phyloP scores from a whole-genome alignment of 2,329 filamentous ascomycete genomes.

The Diplodia corticola region DNA sequence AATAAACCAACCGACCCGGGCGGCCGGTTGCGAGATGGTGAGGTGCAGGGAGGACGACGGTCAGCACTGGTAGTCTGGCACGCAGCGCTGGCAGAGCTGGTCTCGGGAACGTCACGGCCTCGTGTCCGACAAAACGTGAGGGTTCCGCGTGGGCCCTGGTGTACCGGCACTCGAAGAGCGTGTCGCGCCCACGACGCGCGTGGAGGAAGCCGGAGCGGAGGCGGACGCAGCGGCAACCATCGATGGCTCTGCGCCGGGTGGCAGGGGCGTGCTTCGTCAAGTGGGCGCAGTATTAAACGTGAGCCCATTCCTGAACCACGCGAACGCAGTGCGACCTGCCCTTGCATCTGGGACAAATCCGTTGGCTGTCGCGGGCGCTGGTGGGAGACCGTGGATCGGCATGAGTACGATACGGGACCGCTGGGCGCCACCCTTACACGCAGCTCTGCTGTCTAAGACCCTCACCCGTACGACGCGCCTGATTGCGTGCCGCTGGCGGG shows the following conservation, averaged over 20 bases:
- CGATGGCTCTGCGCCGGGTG: slow-evolving; percentile 10
- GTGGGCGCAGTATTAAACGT: slow-evolving; percentile 19
- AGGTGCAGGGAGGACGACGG: slow-evolving; percentile 1
- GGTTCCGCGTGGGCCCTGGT: slow-evolving; percentile 19
- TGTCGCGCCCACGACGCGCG: slow-evolving; percentile 8
- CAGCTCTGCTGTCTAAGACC: slow-evolving; percentile 16
- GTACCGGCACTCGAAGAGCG: slow-evolving; percentile 11
- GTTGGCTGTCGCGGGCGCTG: slow-evolving; percentile 14
- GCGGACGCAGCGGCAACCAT: slow-evolving; percentile 3
- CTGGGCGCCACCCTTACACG: slow-evolving; percentile 17
- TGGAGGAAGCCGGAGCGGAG: slow-evolving; percentile 16
- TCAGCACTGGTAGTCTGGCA: not conserved
- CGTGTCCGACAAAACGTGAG: slow-evolving; percentile 21
- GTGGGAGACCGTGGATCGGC: slow-evolving; percentile 7
- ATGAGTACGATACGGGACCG: slow-evolving; percentile 16
- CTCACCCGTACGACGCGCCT: slow-evolving; percentile 20
- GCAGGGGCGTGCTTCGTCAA: slow-evolving; percentile 18
- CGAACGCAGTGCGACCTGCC: slow-evolving; percentile 23
- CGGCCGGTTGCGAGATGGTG: slow-evolving; percentile 18
- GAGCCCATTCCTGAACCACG: slow-evolving; percentile 22
- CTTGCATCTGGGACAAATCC: slow-evolving; percentile 22
- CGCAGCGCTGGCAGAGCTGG: slow-evolving; percentile 5
- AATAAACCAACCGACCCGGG: slow-evolving; percentile 6
- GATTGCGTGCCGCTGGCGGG: slow-evolving; percentile 18
- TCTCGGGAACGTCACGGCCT: slow-evolving; percentile 17